Percentiles rank a stretch among this genome's conserved stretches.
phyloP scores from a whole-genome alignment of 1,284 basidiomycete genomes.

The Taiwanofungus camphoratus region DNA sequence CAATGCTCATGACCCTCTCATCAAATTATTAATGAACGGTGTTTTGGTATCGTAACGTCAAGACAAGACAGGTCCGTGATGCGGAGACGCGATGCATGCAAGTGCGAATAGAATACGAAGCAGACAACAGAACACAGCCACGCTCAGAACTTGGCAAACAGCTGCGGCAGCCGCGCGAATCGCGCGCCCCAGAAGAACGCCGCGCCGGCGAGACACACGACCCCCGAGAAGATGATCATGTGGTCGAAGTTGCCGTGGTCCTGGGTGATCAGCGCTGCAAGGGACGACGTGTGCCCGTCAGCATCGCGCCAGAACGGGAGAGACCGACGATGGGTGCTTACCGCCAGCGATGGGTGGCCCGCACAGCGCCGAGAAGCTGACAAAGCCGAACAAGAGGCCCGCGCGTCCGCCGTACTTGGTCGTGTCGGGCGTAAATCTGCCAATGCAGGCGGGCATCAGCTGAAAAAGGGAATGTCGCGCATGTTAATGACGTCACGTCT shows the following conservation, averaged over 20 bases:
- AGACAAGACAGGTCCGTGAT: too few species aligned
- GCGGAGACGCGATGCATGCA: too few species aligned
- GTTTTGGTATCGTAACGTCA: too few species aligned
- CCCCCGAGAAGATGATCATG: constrained; percentile 5
- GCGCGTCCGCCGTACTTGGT: constrained; percentile 2
- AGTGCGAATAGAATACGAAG: too few species aligned
- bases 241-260: not conserved
- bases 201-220: not conserved
- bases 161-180: not conserved
- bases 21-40: too few species aligned
- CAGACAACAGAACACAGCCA: too few species aligned
- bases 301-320: not conserved
- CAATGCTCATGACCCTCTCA: too few species aligned
- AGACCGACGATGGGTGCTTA: not conserved
- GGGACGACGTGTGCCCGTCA: not conserved
- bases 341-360: constrained; percentile 1
- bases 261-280: not conserved
- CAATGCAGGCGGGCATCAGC: constrained; percentile 3
- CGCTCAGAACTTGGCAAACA: constrained; percentile 1
- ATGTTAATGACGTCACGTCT: too few species aligned
- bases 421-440: constrained; percentile 1
- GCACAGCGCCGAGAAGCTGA: constrained; percentile 1
- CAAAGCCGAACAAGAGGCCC: constrained; percentile 1
- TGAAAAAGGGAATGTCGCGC: not conserved
- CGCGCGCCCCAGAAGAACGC: constrained; percentile 1